Conservation (phyloP, 129 eudicot genomes). For the Chrysanthemum lavandulifolium region DNA sequence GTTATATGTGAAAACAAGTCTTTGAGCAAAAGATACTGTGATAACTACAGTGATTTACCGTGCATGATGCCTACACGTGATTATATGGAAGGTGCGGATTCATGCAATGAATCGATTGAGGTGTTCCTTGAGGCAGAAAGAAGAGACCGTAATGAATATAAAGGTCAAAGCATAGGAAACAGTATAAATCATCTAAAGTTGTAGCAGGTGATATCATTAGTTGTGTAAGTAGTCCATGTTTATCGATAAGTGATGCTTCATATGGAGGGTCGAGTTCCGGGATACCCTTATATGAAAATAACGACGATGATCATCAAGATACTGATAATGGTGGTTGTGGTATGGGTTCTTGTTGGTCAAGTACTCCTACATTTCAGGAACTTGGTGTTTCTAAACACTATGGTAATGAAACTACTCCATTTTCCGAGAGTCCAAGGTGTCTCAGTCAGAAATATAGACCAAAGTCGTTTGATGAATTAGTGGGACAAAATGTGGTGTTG, state of each 20-base stretch:
- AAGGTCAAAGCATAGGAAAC: conserved; percentile 36
- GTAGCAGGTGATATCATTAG: conserved; percentile 65
- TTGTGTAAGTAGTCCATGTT: conserved; percentile 63
- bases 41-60: conserved; percentile 38
- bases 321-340: conserved; percentile 60
- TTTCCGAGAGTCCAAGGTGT: conserved; percentile 69
- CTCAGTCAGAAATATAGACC: conserved; percentile 82
- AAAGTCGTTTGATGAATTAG: conserved; percentile 68
- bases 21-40: conserved; percentile 37
- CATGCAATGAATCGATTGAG: conserved; percentile 63
- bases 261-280: conserved; percentile 45
- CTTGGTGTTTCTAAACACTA: conserved; percentile 33
- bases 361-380: conserved; percentile 51
- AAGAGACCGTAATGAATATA: conserved; percentile 30
- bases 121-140: conserved; percentile 36
- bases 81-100: conserved; percentile 51
- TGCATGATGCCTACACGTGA: conserved; percentile 47
- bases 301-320: conserved; percentile 44
- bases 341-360: conserved; percentile 79
- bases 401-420: conserved; percentile 43
- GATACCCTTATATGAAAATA: conserved; percentile 44
- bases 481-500: conserved; percentile 70
- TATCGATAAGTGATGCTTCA: conserved; percentile 45
- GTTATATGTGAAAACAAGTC: conserved; percentile 36
- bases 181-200: conserved; percentile 35